Evolutionary conservation across 2,329 filamentous ascomycete species (phyloP).

Genomic region (Diaporthe amygdali): DNA sequence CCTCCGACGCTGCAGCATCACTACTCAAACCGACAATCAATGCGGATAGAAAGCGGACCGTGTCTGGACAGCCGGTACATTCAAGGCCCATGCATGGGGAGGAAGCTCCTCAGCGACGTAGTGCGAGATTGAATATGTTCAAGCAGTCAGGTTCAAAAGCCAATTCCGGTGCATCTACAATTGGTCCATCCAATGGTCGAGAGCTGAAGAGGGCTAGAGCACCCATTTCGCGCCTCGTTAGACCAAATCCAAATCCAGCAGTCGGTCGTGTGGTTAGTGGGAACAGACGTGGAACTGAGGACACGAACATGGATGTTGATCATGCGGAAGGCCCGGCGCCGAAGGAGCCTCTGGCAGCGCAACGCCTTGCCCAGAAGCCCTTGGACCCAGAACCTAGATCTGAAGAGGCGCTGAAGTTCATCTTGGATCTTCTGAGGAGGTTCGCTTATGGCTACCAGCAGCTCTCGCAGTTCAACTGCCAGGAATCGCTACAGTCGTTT

Average conservation of each 20-base stretch:
- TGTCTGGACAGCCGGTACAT: conserved; percentile 79
- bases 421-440: conserved; percentile 82
- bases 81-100: conserved; percentile 56
- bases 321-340: conserved; percentile 61
- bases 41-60: conserved; percentile 82
- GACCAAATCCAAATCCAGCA: conserved; percentile 70
- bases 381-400: conserved; percentile 63
- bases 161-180: conserved; percentile 60
- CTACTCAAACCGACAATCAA: conserved; percentile 48
- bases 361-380: conserved; percentile 43
- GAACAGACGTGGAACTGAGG: conserved; percentile 77
- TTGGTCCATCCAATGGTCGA: conserved; percentile 66
- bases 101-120: conserved; percentile 72
- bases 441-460: conserved; percentile 81
- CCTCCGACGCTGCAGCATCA: conserved; percentile 46
- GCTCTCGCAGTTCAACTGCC: conserved; percentile 78
- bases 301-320: conserved; percentile 73
- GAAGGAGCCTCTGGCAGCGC: conserved; percentile 47
- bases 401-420: conserved; percentile 76
- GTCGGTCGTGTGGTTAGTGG: conserved; percentile 90
- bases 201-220: conserved; percentile 87
- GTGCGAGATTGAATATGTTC: conserved; percentile 72
- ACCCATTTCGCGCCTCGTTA: conserved; percentile 69
- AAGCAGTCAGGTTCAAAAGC: conserved; percentile 71
- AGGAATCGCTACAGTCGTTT: conserved; percentile 78